Conservation (phyloP, 148 eudicot species). For the Diospyros kaki region DNA sequence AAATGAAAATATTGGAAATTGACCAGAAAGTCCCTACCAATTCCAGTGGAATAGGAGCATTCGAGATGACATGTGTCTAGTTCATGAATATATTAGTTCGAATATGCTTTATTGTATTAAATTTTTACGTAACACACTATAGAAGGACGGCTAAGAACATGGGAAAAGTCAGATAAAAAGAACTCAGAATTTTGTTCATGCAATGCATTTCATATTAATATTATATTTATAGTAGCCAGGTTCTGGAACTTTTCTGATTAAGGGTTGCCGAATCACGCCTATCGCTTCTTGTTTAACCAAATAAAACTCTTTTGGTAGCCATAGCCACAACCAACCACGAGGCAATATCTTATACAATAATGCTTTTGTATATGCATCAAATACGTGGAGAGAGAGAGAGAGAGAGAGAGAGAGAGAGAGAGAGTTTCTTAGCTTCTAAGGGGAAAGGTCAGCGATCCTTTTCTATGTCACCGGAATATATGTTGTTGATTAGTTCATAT, state of each 20-base stretch:
- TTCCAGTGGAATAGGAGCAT: slow-evolving; percentile 5
- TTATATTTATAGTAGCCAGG: slow-evolving; percentile 32
- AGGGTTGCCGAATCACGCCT: slow-evolving; percentile 22
- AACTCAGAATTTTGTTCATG: not conserved
- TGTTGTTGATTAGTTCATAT: not conserved
- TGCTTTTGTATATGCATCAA: too few species aligned
- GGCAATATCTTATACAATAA: too few species aligned
- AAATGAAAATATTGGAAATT: not conserved
- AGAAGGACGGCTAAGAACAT: not conserved
- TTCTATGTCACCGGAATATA: not conserved
- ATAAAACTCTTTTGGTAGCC: not conserved
- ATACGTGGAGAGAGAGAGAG: too few species aligned
- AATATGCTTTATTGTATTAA: too few species aligned
- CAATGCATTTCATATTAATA: not conserved
- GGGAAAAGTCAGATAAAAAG: slow-evolving; percentile 27
- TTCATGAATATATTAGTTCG: not conserved
- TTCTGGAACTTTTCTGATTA: slow-evolving; percentile 14
- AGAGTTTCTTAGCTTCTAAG: too few species aligned
- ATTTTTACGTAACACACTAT: too few species aligned
- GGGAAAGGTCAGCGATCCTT: not conserved
- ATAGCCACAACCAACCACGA: not conserved
- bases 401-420: too few species aligned
- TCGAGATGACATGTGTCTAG: not conserved
- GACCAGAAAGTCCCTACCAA: slow-evolving; percentile 26
- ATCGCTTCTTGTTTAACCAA: slow-evolving; percentile 12